Evolutionary conservation across 495 filamentous ascomycete genomes (phyloP), one percentile per base, ranked within the genome.

Genomic region (Xylaria grammica): DNA sequence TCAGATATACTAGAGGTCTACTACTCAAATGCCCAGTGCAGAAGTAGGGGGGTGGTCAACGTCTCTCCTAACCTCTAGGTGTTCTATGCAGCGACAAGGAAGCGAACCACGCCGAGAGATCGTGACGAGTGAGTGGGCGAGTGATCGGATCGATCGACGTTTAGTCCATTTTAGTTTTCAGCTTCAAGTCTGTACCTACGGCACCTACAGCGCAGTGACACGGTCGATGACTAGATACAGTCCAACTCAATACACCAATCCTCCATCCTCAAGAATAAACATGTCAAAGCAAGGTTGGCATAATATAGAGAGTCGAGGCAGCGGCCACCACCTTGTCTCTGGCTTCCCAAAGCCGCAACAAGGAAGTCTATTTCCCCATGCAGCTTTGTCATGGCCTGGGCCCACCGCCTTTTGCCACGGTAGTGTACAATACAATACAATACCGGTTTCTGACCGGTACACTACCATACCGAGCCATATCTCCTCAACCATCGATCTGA

Each of bases 331-430:
- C 44, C 36, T 52, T 50, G 24, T 48, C 34, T 49, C 48, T 44
- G 15, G 20, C 20, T 44, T 44, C 32, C 13, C 48, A 40, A 38
- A 60, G 58, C 45, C 46, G 20, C 38, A 44, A 22, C 27, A 17
- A 54, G n/a, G 24, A 27, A 24, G 60, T 46, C 45, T 46, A 11
- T 48, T n/a, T 48, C 46, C 22, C 24, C 22, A 20, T 4, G n/a
- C 10, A 44, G 36, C 13, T 45, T 46, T 42, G 26, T 17, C 27
- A 1, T 48, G n/a, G 13, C n/a, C 11, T 32, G 22, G 27, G 29
- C 30, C 51, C 40, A 63, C 50, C 50, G 51, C 60, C 51, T 36
- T 49, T 63, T 45, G 13, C 22, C n/a, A n/a, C n/a, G n/a, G n/a
- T 36, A 6, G 40, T 17, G 40, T 42, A 42, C 40, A 17, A 15